Evolutionary conservation across 805 yeast genomes (phyloP), one percentile per base, ranked within the genome.

Genomic region (Kluyveromyces lactis): DNA sequence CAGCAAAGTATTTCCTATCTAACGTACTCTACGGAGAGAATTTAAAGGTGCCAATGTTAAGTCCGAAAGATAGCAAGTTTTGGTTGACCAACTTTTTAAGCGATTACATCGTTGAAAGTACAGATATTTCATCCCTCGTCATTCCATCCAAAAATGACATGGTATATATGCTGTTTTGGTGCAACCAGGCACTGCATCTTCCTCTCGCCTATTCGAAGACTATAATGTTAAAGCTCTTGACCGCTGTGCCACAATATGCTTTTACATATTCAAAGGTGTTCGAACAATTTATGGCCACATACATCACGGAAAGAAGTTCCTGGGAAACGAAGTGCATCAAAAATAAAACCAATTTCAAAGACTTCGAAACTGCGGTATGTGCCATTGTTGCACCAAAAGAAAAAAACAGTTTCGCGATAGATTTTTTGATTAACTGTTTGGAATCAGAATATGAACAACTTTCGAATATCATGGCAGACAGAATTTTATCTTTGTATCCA

Each of bases 311-410:
- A n/a, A 72, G 89, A 55, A 52, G 51, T 4, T 18, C 39, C 0
- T 73, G 79, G 75, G 58, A 57, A 30, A 30, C 39, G 1, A 62
- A 63, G 44, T 73, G 83, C 45, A 56, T 54, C 2, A 58, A 55
- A 11, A 72, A 75, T 34, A 75, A 76, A 37, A 63, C 77, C 26
- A 67, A 72, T 33, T 71, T 77, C 46, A 57, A 54, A 16, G 66
- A 60, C 0, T 75, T 86, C 39, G 95, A 87, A 53, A 43, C 50
- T 2, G 65, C 71, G 4, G 55, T 86, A 10, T 69, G 82, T 16
- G 65, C 71, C n/a, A 59, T 82, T 39, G 73, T 86, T 12, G 71
- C 82, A 5, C 64, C 72, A 8, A 77, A 72, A 44, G 94, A 84
- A 42, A 75, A 75, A 51, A 67, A 68, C 39, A 59, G 56, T 7